Evolutionary conservation across 129 eudicot species (phyloP).

Genomic region (Rutidosis leptorrhynchoides): DNA sequence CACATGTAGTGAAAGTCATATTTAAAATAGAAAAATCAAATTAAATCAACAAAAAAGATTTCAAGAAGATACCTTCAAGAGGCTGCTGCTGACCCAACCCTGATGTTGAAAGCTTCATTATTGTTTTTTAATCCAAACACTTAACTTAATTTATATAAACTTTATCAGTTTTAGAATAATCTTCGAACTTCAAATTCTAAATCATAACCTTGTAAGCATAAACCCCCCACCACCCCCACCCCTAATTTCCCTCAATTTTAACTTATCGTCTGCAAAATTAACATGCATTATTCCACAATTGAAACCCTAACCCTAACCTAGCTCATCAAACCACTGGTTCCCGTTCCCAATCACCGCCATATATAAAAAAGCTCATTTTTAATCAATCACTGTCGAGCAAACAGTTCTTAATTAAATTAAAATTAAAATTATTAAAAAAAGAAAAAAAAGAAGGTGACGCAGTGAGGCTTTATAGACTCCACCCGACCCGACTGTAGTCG

Average conservation of each 20-base stretch:
- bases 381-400: conserved; percentile 55
- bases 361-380: conserved; percentile 11
- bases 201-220: background rate
- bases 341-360: conserved; percentile 32
- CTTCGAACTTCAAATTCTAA: conserved; percentile 28
- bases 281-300: conserved; percentile 31
- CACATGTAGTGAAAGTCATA: conserved; percentile 31
- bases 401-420: conserved; percentile 22
- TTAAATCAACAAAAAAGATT: conserved; percentile 31
- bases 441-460: conserved; percentile 34
- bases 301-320: conserved; percentile 32
- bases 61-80: conserved; percentile 72
- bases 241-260: conserved; percentile 20
- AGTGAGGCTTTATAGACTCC: conserved; percentile 34
- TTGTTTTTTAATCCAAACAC: conserved; percentile 24
- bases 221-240: conserved; percentile 21
- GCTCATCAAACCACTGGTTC: conserved; percentile 34
- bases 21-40: background rate
- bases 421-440: background rate
- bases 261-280: conserved; percentile 21
- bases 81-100: conserved; percentile 97
- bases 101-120: conserved; percentile 99
- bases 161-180: background rate
- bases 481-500: conserved; percentile 47
- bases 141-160: conserved; percentile 17